These are phyloP conservation scores for Boletus rubescentipes DNA, from an alignment of 768 basidiomycete genomes.

Conservation along the genomic window DNA sequence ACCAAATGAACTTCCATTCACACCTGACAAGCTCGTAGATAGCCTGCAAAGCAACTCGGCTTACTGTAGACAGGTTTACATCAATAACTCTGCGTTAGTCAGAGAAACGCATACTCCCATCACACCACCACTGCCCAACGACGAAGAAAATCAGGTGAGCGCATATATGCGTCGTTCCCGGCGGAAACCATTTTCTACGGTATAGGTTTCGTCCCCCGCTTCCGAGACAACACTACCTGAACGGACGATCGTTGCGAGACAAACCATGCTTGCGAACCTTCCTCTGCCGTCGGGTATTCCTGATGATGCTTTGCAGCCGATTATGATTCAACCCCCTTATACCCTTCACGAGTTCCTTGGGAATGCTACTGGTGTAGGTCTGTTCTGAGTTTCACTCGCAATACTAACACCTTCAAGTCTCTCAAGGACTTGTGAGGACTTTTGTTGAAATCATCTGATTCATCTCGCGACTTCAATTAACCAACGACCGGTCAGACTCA, in stretches of 20 bases:
- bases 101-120: slow-evolving; percentile 1
- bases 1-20: slow-evolving; percentile 7
- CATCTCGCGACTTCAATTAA: background rate
- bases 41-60: slow-evolving; percentile 29
- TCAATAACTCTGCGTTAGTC: slow-evolving; percentile 7
- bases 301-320: slow-evolving; percentile 65
- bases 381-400: background rate
- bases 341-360: slow-evolving; percentile 70
- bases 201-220: slow-evolving; percentile 1
- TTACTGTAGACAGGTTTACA: slow-evolving; percentile 17
- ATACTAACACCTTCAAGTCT: slow-evolving; percentile 37
- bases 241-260: slow-evolving; percentile 52
- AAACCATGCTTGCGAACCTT: slow-evolving; percentile 54
- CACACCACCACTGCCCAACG: background rate
- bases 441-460: background rate
- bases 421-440: slow-evolving; percentile 55
- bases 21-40: slow-evolving; percentile 23
- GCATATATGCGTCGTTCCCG: slow-evolving; percentile 13
- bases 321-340: slow-evolving; percentile 60
- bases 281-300: slow-evolving; percentile 66
- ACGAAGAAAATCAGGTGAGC: slow-evolving; percentile 16
- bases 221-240: slow-evolving; percentile 21
- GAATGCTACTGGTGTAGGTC: slow-evolving; percentile 54
- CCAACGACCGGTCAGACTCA: slow-evolving; percentile 43
- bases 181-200: background rate